Evolutionary conservation across 805 yeast genomes (phyloP).

Genomic region (Pichia exigua): DNA sequence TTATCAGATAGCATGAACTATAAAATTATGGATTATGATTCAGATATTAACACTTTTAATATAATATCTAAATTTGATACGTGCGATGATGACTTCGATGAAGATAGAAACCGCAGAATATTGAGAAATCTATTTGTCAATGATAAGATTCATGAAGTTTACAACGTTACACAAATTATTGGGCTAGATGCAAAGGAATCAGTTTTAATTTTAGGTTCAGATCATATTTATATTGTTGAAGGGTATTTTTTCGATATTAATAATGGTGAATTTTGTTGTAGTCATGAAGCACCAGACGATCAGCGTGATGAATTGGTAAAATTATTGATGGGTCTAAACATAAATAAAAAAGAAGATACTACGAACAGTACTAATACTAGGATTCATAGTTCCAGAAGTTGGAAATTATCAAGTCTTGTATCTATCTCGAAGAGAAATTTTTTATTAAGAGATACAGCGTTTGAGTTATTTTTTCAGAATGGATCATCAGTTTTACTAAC

Average conservation of each 20-base stretch:
- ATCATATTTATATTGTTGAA: slow-evolving; percentile 60
- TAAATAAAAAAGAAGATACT: not conserved
- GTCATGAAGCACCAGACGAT: slow-evolving; percentile 53
- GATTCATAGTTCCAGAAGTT: slow-evolving; percentile 43
- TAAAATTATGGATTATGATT: not conserved
- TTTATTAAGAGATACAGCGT: slow-evolving; percentile 68
- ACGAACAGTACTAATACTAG: slow-evolving; percentile 8
- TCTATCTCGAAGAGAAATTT: slow-evolving; percentile 71
- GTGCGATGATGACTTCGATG: slow-evolving; percentile 22
- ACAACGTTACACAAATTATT: slow-evolving; percentile 68
- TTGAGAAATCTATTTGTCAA: slow-evolving; percentile 59
- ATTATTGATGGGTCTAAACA: slow-evolving; percentile 37
- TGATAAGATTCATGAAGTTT: slow-evolving; percentile 61
- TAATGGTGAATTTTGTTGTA: slow-evolving; percentile 52
- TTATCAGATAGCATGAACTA: not conserved
- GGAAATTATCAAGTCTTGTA: slow-evolving; percentile 54
- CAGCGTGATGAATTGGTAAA: slow-evolving; percentile 64
- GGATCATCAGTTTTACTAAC: slow-evolving; percentile 68
- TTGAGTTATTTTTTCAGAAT: slow-evolving; percentile 67
- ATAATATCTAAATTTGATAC: not conserved
- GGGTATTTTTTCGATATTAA: slow-evolving; percentile 49
- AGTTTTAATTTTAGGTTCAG: slow-evolving; percentile 58
- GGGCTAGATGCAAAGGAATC: slow-evolving; percentile 78
- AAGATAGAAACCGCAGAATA: slow-evolving; percentile 70
- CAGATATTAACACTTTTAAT: not conserved